Evolutionary conservation across 1,284 basidiomycete genomes (phyloP), one percentile per base, ranked within the genome.

Genomic region (Boletus calvinii): DNA sequence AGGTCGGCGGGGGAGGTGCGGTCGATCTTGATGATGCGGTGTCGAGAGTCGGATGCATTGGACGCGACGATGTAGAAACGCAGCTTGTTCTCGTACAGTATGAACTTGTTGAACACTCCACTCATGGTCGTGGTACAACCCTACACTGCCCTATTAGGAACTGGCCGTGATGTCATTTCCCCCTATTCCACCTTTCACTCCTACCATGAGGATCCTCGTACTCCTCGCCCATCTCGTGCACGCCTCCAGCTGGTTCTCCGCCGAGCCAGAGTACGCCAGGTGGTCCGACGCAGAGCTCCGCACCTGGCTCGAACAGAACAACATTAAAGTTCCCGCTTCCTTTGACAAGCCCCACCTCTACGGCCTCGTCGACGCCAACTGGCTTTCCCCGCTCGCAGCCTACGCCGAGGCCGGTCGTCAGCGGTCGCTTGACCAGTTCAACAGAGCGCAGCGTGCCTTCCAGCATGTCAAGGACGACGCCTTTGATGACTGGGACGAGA

Each of bases 11-110:
- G 84, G 0, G 84, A 80, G 0, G 90, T 92, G 24, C 94, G 79
- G 70, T 98, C 93, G 48, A 98, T 87, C 74, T 94, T 96, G 62
- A 97, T 82, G 53, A 98, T 91, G 22, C 91, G 83, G 64, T 95
- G 92, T 2, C 88, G 83, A 0, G 88, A 86, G 55, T 92, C 90
- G 10, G 88, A 85, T 2, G 89, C 81, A 70, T 93, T 92, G 26
- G 90, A 91, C 1, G 90, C 92, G 56, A 96, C 84, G 48, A 98
- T 83, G 73, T 86, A 97, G 75, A 95, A 92, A 12, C 91, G 85
- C 44, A 86, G 79, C 53, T 85, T 84, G 59, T 90, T 96, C 74
- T 96, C 94, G 67, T 95, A 96, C 5, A 97, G 73, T 18, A 92
- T 87, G 74, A 94, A 95, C 68, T 94, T 94, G 72, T 94, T 94